Conservation (phyloP, 768 basidiomycete species). For the Russula foetens region DNA sequence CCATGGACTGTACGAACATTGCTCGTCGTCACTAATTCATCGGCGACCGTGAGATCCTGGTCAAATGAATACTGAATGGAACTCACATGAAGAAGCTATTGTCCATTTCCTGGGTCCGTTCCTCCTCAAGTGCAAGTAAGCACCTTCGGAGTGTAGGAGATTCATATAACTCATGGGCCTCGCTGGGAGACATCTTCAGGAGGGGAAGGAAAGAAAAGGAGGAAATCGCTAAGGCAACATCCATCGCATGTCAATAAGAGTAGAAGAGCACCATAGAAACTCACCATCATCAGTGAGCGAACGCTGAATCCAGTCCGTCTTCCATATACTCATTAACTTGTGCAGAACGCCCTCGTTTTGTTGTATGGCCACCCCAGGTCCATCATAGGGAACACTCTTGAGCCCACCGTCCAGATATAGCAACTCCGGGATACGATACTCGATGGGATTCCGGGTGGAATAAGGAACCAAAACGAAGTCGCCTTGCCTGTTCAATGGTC, state of each 20-base stretch:
- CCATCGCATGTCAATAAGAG: not conserved
- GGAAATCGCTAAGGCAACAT: conserved; percentile 30
- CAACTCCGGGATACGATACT: conserved; percentile 63
- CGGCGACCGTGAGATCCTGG: not conserved
- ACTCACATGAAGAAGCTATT: conserved; percentile 40
- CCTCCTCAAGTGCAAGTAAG: conserved; percentile 41
- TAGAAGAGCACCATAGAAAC: conserved; percentile 20
- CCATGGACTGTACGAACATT: conserved; percentile 26
- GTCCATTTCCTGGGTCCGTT: conserved; percentile 33
- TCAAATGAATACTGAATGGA: conserved; percentile 4
- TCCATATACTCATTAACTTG: conserved; percentile 87
- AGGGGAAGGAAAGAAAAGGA: conserved; percentile 79
- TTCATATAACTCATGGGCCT: conserved; percentile 53
- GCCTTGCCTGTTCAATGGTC: conserved; percentile 80
- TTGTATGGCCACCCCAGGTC: conserved; percentile 35
- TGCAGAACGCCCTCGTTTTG: conserved; percentile 45
- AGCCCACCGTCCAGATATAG: conserved; percentile 75
- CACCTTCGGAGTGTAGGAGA: conserved; percentile 53
- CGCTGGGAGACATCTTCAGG: conserved; percentile 51
- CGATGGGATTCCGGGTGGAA: conserved; percentile 83
- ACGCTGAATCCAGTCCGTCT: conserved; percentile 65
- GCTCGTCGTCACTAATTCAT: conserved; percentile 7
- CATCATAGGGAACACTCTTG: conserved; percentile 51
- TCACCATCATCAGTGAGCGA: conserved; percentile 62
- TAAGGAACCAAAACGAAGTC: conserved; percentile 77